A percentile compares a stretch with the other conserved stretches of the same genome.
These are phyloP conservation scores for Murraya paniculata DNA, from an alignment of 345 rosid species.

Conservation along the genomic window DNA sequence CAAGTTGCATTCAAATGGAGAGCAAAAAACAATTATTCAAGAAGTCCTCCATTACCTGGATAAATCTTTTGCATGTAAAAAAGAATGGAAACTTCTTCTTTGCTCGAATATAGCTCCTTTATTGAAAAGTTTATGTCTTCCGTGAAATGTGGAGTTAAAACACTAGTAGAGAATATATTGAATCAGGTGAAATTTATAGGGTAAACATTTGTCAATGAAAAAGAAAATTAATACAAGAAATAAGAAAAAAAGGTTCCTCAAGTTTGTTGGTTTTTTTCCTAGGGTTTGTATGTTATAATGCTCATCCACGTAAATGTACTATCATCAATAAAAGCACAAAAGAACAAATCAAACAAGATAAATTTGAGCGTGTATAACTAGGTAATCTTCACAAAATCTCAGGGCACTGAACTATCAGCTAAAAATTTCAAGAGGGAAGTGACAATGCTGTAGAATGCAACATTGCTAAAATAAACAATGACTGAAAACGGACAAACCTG, in stretches of 20 bases:
- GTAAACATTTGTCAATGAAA: neutral
- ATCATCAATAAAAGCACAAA: neutral
- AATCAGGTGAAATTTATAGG: slow-evolving; percentile 11
- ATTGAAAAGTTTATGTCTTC: slow-evolving; percentile 79
- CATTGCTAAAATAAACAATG: neutral
- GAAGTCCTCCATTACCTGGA: slow-evolving; percentile 52
- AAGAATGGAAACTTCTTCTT: slow-evolving; percentile 73
- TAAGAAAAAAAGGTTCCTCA: slow-evolving; percentile 3
- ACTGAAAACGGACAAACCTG: neutral
- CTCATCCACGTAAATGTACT: neutral
- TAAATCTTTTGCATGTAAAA: slow-evolving; percentile 82
- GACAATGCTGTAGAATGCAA: neutral
- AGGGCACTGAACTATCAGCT: neutral
- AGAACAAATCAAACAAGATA: neutral
- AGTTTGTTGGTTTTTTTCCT: neutral
- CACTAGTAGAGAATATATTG: slow-evolving; percentile 46
- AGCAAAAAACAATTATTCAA: neutral
- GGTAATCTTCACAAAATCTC: neutral
- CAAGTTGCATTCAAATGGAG: slow-evolving; percentile 11
- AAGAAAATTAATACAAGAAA: neutral
- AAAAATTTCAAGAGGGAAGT: neutral
- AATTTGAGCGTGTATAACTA: neutral
- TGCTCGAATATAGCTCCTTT: slow-evolving; percentile 66
- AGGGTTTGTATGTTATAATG: neutral
- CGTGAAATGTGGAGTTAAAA: slow-evolving; percentile 82